Base-by-base conservation (phyloP, 768 basidiomycete species). In the Boletus vinaceobasis region DNA sequence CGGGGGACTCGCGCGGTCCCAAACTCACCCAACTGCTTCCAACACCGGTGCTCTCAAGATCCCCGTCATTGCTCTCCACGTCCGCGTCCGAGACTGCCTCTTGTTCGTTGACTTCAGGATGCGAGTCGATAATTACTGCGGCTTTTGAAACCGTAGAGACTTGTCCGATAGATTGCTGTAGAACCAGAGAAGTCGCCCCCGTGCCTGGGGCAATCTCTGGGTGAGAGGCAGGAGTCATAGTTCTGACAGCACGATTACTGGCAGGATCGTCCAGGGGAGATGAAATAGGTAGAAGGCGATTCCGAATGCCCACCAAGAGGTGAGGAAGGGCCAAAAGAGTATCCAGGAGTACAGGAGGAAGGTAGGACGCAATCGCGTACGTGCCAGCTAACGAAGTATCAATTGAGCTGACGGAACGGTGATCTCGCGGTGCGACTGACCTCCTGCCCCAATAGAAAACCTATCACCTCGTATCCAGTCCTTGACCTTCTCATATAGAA, bases 391-490 rank as follows among this genome's bases (percentile, higher is more conserved):
- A n/a, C 43, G 58, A 48, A 60, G 19, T 11, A 67, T 53, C 40
- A 27, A 26, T 60, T 56, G 39, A 48, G 44, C 8, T 43, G 39
- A 48, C n/a, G 11, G 23, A 57, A 45, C 45, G 33, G 43, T 31
- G 38, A 17, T 29, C 26, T 37, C 26, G 32, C 31, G 44, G 50
- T 21, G 26, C 0, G 19, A 71, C 81, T 62, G 64, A 92, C 90
- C 88, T 70, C 90, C 91, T 48, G 91, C 86, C 53, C 91, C 91
- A 52, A 93, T 73, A 19, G 83, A 79, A 63, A 89, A 81, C 36
- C 88, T 71, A 50, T 88, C 81, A 2, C 90, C 88, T 32, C 80
- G 77, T 27, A 86, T 61, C 78, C 83, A 83, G 58, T 83, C 79
- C 52, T 75, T 74, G 26, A 82, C 32, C 40, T 75, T 73, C 50